Conservation (phyloP, 2,329 filamentous ascomycete species). For the Sporothrix phasma region DNA sequence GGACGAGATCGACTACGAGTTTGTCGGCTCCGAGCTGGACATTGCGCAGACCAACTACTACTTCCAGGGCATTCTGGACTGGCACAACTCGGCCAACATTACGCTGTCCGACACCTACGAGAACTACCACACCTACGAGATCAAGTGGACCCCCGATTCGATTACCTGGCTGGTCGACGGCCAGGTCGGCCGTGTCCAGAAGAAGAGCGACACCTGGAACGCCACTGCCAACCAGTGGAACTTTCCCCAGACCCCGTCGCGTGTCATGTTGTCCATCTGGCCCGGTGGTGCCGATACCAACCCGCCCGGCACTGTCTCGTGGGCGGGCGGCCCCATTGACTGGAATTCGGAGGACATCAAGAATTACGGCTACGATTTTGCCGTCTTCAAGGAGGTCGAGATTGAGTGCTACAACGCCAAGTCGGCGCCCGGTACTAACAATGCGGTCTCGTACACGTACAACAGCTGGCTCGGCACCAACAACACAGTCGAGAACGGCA, state of each 20-base stretch:
- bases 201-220: constrained; percentile 79
- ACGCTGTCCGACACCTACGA: constrained; percentile 59
- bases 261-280: constrained; percentile 92
- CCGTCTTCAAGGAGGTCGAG: constrained; percentile 64
- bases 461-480: constrained; percentile 56
- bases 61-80: constrained; percentile 85
- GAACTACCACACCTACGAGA: constrained; percentile 81
- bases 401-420: constrained; percentile 72
- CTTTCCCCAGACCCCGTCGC: constrained; percentile 84
- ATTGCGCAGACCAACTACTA: constrained; percentile 92
- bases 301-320: constrained; percentile 72
- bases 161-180: constrained; percentile 86
- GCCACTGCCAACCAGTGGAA: constrained; percentile 67
- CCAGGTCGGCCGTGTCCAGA: constrained; percentile 59
- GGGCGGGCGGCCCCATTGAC: constrained; percentile 85
- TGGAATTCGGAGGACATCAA: constrained; percentile 75
- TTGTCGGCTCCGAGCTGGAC: constrained; percentile 67
- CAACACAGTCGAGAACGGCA: constrained; percentile 63
- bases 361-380: constrained; percentile 79
- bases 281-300: constrained; percentile 76
- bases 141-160: constrained; percentile 81
- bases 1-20: constrained; percentile 98
- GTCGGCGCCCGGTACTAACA: constrained; percentile 54
- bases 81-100: constrained; percentile 65
- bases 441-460: constrained; percentile 66